A percentile compares a stretch with the other conserved stretches of the same genome.
phyloP scores from a whole-genome alignment of 257 asterid genomes.

The Solanum clarkiae region DNA sequence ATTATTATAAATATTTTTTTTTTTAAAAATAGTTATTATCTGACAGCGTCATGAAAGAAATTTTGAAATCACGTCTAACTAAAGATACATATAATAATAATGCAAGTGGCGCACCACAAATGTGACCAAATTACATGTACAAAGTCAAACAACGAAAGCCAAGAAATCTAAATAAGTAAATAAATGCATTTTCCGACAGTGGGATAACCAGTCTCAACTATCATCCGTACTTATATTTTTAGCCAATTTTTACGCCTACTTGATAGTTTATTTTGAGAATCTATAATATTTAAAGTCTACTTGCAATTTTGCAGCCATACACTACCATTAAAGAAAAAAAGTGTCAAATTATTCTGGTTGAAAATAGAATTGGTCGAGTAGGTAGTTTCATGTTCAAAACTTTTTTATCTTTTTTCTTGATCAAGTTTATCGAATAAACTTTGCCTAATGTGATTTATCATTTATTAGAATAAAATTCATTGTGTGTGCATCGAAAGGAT shows the following conservation, averaged over 20 bases:
- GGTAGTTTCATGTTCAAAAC: too few species aligned
- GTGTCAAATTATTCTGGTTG: not conserved
- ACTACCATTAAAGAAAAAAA: not conserved
- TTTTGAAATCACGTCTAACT: not conserved
- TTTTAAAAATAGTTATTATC: not conserved
- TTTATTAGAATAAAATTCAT: too few species aligned
- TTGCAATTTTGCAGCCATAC: not conserved
- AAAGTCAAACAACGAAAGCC: not conserved
- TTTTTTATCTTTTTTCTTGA: too few species aligned
- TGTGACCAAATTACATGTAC: not conserved
- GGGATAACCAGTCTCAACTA: not conserved
- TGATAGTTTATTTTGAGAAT: not conserved
- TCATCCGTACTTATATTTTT: not conserved
- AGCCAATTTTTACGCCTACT: not conserved
- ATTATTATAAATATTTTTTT: not conserved
- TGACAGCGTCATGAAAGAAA: not conserved
- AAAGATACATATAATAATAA: not conserved
- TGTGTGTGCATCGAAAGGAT: too few species aligned
- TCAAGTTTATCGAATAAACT: too few species aligned
- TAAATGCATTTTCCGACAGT: not conserved
- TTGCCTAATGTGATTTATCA: too few species aligned
- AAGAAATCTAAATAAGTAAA: not conserved
- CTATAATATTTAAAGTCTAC: not conserved
- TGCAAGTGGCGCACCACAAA: not conserved
- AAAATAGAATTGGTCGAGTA: too few species aligned